phyloP scores from a whole-genome alignment of 75 land plant species.

The Pseudotsuga menziesii region DNA sequence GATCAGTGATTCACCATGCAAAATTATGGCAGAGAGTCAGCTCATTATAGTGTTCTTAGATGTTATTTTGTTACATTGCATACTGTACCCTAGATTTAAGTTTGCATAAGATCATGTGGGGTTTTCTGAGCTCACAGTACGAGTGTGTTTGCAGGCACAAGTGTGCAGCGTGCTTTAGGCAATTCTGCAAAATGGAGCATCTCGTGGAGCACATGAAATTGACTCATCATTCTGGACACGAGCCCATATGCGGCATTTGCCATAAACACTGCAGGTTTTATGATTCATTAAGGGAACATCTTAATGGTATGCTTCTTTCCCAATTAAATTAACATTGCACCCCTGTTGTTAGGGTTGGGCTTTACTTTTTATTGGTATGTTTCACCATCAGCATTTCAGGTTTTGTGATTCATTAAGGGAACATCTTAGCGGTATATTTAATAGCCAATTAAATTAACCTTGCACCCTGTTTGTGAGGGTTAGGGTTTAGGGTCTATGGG shows the following conservation, averaged over 20 bases:
- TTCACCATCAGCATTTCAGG: too few species aligned
- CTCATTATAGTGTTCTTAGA: not conserved
- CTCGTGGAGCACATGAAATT: conserved; percentile 62
- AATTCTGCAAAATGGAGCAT: conserved; percentile 60
- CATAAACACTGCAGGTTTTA: conserved; percentile 68
- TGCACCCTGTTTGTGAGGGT: too few species aligned
- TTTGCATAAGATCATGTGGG: too few species aligned
- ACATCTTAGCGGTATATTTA: too few species aligned
- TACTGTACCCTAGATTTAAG: not conserved
- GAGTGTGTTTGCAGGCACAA: conserved; percentile 40
- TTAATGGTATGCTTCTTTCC: conserved; percentile 33
- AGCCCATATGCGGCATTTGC: conserved; percentile 70
- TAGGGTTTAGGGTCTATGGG: too few species aligned
- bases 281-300: conserved; percentile 81
- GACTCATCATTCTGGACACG: conserved; percentile 70
- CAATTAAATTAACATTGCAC: too few species aligned
- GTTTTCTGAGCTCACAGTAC: too few species aligned
- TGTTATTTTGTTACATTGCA: not conserved
- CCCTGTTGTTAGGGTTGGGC: too few species aligned
- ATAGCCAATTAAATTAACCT: too few species aligned
- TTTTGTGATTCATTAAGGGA: too few species aligned
- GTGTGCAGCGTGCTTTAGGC: conserved; percentile 78
- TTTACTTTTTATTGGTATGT: too few species aligned
- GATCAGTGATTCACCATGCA: not conserved
- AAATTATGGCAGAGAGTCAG: not conserved